Conservation (phyloP, 306 rosid species). For the Vigna hirtella region DNA sequence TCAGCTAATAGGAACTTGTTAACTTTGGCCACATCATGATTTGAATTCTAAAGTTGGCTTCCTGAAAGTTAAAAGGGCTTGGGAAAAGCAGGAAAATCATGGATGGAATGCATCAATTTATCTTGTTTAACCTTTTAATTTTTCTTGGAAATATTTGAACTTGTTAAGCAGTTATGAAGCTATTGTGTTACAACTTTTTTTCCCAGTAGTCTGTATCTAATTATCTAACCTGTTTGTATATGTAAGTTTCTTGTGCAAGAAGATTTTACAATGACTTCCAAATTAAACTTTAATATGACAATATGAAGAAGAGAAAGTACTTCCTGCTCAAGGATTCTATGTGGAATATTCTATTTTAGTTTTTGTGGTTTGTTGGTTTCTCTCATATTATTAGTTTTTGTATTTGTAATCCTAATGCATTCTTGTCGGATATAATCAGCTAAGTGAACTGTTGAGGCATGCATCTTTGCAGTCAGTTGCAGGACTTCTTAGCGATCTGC, state of each 20-base stretch:
- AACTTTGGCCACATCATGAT: neutral
- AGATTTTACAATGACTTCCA: conserved; percentile 4
- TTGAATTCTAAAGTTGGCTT: conserved; percentile 28
- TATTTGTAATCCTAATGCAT: conserved; percentile 35
- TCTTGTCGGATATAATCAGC: conserved; percentile 56
- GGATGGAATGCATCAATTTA: neutral
- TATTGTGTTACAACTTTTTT: conserved; percentile 27
- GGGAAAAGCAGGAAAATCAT: neutral
- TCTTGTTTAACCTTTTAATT: neutral
- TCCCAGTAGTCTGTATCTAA: neutral
- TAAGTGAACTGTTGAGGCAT: conserved; percentile 77
- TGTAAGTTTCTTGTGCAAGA: conserved; percentile 15
- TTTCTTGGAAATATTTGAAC: conserved; percentile 13
- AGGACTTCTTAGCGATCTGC: conserved; percentile 76
- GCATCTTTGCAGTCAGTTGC: conserved; percentile 73
- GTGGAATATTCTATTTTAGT: conserved; percentile 10
- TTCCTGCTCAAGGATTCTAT: neutral
- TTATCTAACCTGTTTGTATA: conserved; percentile 8
- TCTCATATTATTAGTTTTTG: conserved; percentile 18
- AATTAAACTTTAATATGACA: neutral
- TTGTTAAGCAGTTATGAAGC: neutral
- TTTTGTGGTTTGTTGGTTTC: conserved; percentile 22
- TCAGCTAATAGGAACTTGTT: conserved; percentile 5
- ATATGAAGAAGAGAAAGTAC: neutral
- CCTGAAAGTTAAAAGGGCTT: conserved; percentile 1